Conservation (phyloP, 140 eudicot genomes). For the Cichorium intybus region DNA sequence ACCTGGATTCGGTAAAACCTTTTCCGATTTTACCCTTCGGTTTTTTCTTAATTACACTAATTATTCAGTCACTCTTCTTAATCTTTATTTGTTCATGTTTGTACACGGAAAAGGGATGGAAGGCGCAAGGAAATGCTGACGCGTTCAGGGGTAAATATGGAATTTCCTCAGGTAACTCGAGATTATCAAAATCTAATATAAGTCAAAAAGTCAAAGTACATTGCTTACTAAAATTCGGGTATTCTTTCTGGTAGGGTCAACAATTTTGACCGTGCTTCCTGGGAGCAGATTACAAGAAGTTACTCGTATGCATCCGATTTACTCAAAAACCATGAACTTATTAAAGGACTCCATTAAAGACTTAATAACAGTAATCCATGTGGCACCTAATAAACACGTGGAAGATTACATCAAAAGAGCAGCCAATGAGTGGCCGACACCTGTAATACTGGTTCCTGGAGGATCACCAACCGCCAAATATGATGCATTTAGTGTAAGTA, state of each 20-base stretch:
- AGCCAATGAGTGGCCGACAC: conserved; percentile 48
- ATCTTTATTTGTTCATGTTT: conserved; percentile 5
- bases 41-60: not conserved
- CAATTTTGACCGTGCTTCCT: conserved; percentile 66
- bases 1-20: conserved; percentile 37
- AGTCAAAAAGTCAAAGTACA: not conserved
- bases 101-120: conserved; percentile 30
- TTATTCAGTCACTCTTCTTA: not conserved
- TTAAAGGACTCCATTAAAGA: conserved; percentile 49
- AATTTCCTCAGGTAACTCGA: conserved; percentile 58
- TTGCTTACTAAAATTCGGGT: not conserved
- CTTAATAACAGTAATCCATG: conserved; percentile 52
- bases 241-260: conserved; percentile 44
- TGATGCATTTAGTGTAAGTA: conserved; percentile 69
- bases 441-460: conserved; percentile 61
- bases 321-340: conserved; percentile 49
- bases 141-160: conserved; percentile 45
- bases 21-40: not conserved
- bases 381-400: conserved; percentile 82
- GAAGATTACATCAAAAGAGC: conserved; percentile 48
- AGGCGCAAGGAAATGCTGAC: conserved; percentile 60
- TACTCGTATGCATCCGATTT: conserved; percentile 82
- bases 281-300: conserved; percentile 98
- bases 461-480: conserved; percentile 53
- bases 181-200: no score